A percentile compares a stretch with the other conserved stretches of the same genome.
These are phyloP conservation scores for Ceratocystis lukuohia DNA, from an alignment of 2,329 filamentous ascomycete species.

Conservation along the genomic window DNA sequence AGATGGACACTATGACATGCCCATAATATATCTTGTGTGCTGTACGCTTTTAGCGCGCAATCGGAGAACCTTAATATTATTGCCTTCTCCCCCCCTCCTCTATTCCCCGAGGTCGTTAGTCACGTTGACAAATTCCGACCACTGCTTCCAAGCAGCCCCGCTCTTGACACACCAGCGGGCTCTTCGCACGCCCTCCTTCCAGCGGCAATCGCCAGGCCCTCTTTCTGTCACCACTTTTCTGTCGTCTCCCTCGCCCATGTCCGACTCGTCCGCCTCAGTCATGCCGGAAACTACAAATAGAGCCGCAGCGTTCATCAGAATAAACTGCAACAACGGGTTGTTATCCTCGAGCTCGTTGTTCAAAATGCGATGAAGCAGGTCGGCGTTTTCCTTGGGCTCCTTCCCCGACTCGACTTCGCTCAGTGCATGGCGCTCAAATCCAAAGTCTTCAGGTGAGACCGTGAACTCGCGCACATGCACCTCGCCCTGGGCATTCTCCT, in stretches of 20 bases:
- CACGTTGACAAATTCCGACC: slow-evolving; percentile 69
- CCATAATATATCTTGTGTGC: no score
- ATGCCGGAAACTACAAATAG: slow-evolving; percentile 75
- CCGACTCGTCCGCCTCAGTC: slow-evolving; percentile 68
- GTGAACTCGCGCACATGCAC: slow-evolving; percentile 61
- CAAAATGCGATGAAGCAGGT: slow-evolving; percentile 66
- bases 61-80: no score
- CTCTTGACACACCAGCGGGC: slow-evolving; percentile 81
- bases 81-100: background rate
- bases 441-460: slow-evolving; percentile 75
- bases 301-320: slow-evolving; percentile 85
- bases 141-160: slow-evolving; percentile 71
- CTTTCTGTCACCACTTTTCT: slow-evolving; percentile 67
- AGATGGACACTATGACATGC: background rate
- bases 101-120: slow-evolving; percentile 43
- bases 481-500: slow-evolving; percentile 28
- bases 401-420: slow-evolving; percentile 70
- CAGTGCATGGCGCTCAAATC: slow-evolving; percentile 60
- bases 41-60: no score
- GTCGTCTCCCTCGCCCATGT: slow-evolving; percentile 69
- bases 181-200: slow-evolving; percentile 86
- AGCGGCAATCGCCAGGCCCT: slow-evolving; percentile 73
- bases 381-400: slow-evolving; percentile 74
- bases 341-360: slow-evolving; percentile 57
- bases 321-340: slow-evolving; percentile 82